These are phyloP conservation scores for Rhizopogon vesiculosus DNA, from an alignment of 768 basidiomycete species.

Conservation along the genomic window DNA sequence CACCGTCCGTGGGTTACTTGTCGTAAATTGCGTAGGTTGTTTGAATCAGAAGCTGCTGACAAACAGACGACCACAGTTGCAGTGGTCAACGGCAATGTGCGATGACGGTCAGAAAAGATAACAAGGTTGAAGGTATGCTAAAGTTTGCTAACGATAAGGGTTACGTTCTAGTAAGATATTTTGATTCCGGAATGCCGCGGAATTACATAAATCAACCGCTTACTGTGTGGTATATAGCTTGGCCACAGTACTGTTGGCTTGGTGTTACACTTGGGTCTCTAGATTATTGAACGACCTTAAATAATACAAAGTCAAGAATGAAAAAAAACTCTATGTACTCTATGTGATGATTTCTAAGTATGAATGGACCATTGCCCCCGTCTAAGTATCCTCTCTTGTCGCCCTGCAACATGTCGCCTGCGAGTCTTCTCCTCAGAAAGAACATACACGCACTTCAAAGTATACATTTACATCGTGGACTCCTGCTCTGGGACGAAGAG, in stretches of 20 bases:
- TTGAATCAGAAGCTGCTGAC: background rate
- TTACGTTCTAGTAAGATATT: too few species aligned
- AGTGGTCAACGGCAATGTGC: too few species aligned
- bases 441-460: background rate
- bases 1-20: too few species aligned
- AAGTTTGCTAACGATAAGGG: too few species aligned
- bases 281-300: too few species aligned
- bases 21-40: background rate
- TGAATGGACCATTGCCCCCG: background rate
- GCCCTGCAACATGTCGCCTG: background rate
- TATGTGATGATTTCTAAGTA: background rate
- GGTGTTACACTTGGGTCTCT: background rate
- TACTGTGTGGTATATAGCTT: too few species aligned
- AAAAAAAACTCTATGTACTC: background rate
- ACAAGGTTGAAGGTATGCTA: too few species aligned
- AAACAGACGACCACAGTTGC: background rate
- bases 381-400: background rate
- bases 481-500: constrained; percentile 46
- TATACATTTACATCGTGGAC: background rate
- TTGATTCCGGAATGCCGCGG: too few species aligned
- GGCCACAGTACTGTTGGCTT: background rate
- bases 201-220: too few species aligned
- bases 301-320: background rate
- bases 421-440: background rate
- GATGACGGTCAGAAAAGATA: too few species aligned